Evolutionary conservation across 768 basidiomycete species (phyloP), one percentile per base, ranked within the genome.

Genomic region (Leccinum disarticulatum): DNA sequence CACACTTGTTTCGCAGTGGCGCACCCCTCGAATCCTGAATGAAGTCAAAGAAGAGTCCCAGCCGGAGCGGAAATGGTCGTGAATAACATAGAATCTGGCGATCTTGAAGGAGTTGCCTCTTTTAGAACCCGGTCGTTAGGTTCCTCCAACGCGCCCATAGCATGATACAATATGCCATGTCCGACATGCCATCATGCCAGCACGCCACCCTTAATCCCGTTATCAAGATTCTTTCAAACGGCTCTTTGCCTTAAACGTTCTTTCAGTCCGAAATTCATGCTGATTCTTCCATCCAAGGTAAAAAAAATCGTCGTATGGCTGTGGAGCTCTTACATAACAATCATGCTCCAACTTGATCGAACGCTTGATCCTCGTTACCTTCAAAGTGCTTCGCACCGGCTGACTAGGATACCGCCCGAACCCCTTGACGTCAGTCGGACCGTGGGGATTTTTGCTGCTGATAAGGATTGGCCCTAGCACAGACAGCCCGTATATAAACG

Each of bases 391-490:
- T 59, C 59, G 14, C 52, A 17, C 30, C 14, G 17, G 25, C 55
- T 47, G 48, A 35, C 58, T 56, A 59, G 36, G 50, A 30, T 19
- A 53, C 11, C 36, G 52, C 52, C 54, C 30, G 28, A 17, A 57
- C 70, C 71, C 71, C 70, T 72, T 74, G 70, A 74, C 68, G 71
- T 72, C 71, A 73, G 55, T 46, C 5, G 43, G 10, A 28, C 25
- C 41, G 30, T 27, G 28, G 31, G 9, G n/a, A 43, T 19, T 46
- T 43, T 43, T 11, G 17, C n/a, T 50, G 48, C 10, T 54, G 55
- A 67, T 64, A 56, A 62, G 53, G 19, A 11, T 1, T 17, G 41
- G 31, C 19, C 35, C 31, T 10, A 46, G 43, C 43, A 41, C n/a
- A 3, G 28, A 3, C 52, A 33, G 59, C 25, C 43, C 54, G 54